Conservation (phyloP, 2,329 filamentous ascomycete genomes). For the Immersiporthe knoxdaviesiana region DNA sequence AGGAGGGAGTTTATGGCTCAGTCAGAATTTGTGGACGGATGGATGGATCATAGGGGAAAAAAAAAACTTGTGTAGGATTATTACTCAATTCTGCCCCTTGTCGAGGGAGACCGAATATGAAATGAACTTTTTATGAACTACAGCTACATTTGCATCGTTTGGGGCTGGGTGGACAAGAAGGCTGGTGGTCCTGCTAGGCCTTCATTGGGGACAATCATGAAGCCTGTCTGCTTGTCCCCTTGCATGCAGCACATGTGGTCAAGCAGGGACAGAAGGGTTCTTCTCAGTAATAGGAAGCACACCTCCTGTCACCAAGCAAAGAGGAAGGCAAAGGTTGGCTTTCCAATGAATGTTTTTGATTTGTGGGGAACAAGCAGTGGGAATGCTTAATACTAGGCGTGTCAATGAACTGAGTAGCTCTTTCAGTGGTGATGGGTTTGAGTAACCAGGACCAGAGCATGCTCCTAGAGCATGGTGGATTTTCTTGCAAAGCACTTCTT, state of each 20-base stretch:
- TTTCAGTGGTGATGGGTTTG: too few species aligned
- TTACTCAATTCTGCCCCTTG: not conserved
- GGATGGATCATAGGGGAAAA: not conserved
- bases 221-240: not conserved
- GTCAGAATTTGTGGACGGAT: not conserved
- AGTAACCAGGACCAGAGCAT: not conserved
- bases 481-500: conserved; percentile 4
- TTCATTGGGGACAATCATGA: not conserved
- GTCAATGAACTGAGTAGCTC: too few species aligned
- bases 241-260: not conserved
- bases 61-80: not conserved
- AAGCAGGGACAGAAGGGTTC: not conserved
- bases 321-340: not conserved
- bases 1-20: not conserved
- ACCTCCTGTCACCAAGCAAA: not conserved
- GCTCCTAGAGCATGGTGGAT: not conserved
- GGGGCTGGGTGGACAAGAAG: not conserved
- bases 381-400: too few species aligned
- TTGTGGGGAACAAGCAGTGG: not conserved
- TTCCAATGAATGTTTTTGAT: not conserved
- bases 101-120: not conserved
- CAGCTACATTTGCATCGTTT: not conserved
- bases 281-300: not conserved
- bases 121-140: not conserved
- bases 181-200: not conserved